Evolutionary conservation across 129 eudicot genomes (phyloP).

Genomic region (carrot (Daucus carota)): DNA sequence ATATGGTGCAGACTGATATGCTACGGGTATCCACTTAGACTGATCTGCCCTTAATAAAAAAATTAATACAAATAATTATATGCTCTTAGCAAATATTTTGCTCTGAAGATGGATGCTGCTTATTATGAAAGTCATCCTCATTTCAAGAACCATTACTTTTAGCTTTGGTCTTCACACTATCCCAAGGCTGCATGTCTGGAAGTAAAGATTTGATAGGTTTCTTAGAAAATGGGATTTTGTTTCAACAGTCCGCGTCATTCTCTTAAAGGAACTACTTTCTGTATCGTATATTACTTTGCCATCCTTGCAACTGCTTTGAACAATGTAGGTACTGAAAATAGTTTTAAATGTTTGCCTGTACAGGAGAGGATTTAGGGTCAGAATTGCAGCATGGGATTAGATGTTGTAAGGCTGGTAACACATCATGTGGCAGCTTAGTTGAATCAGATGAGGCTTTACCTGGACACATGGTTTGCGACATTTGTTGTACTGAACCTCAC

Average conservation of each 20-base stretch:
- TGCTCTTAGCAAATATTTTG: neutral
- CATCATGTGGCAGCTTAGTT: slow-evolving; percentile 52
- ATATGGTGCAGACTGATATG: neutral
- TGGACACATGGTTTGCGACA: slow-evolving; percentile 50
- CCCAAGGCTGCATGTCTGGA: neutral
- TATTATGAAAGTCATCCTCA: neutral
- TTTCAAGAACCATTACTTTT: neutral
- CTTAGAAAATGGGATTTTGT: neutral
- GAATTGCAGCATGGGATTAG: slow-evolving; percentile 25
- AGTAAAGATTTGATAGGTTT: neutral
- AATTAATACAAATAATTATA: too few relatives aligned
- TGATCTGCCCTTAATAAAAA: too few relatives aligned
- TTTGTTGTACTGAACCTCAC: slow-evolving; percentile 69
- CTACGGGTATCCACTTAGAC: neutral
- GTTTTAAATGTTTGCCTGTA: slow-evolving; percentile 16
- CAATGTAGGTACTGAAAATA: slow-evolving; percentile 32
- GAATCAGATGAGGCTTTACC: slow-evolving; percentile 26
- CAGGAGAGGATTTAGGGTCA: slow-evolving; percentile 19
- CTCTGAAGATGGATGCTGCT: neutral
- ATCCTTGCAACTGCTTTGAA: neutral
- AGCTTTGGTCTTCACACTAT: neutral
- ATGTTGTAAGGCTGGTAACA: slow-evolving; percentile 78
- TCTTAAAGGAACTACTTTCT: neutral
- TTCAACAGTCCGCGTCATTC: neutral
- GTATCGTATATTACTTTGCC: neutral